phyloP scores from a whole-genome alignment of 352 stramenopile species.

The Pythium diclinum region DNA sequence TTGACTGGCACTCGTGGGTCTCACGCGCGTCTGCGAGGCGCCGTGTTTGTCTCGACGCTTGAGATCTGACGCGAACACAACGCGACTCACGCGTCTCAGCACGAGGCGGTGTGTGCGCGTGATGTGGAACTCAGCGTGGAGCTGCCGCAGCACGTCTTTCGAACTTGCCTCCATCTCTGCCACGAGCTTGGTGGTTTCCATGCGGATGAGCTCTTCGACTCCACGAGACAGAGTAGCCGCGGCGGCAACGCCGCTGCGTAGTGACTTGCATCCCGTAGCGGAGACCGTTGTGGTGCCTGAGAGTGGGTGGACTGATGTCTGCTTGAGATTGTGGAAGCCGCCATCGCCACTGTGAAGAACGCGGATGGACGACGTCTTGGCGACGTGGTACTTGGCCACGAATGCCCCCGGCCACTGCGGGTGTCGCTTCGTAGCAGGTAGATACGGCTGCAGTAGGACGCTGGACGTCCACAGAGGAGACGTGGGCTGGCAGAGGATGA shows the following conservation, averaged over 20 bases:
- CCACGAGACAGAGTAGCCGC: neutral
- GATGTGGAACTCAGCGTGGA: constrained; percentile 58
- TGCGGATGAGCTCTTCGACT: constrained; percentile 49
- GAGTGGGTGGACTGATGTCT: neutral
- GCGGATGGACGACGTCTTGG: constrained; percentile 34
- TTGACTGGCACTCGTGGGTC: constrained; percentile 6
- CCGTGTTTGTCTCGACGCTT: constrained; percentile 2
- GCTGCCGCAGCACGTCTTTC: constrained; percentile 38
- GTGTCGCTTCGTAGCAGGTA: constrained; percentile 30
- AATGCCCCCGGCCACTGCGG: constrained; percentile 38
- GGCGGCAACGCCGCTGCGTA: neutral
- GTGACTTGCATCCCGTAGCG: neutral
- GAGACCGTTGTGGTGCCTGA: neutral
- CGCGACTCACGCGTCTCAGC: constrained; percentile 46
- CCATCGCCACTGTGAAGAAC: constrained; percentile 32
- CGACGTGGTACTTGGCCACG: constrained; percentile 55
- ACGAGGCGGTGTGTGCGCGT: constrained; percentile 50
- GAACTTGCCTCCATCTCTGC: constrained; percentile 44
- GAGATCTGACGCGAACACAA: constrained; percentile 62
- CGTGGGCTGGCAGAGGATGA: constrained; percentile 43
- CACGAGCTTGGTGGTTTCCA: constrained; percentile 44
- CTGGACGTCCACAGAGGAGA: constrained; percentile 41
- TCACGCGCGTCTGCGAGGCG: neutral
- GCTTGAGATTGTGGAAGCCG: constrained; percentile 36
- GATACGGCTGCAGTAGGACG: constrained; percentile 52